phyloP scores from a whole-genome alignment of 1,284 basidiomycete genomes.

The Amylostereum chailletii region DNA sequence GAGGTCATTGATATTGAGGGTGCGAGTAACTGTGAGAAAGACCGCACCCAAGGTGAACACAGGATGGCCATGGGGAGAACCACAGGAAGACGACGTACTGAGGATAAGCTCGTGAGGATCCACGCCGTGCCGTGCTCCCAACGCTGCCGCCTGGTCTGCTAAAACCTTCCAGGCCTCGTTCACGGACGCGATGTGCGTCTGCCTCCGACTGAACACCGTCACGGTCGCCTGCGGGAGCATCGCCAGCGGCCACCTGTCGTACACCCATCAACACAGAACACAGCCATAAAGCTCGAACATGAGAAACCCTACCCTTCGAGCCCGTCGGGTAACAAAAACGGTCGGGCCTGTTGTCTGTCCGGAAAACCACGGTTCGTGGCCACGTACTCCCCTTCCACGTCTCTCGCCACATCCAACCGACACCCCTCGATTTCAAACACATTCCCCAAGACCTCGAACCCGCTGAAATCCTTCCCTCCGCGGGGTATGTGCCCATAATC shows the following conservation, averaged over 20 bases:
- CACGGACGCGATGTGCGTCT: neutral
- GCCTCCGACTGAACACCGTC: conserved; percentile 1
- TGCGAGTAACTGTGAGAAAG: conserved; percentile 4
- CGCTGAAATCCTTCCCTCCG: conserved; percentile 21
- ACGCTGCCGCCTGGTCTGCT: conserved; percentile 12
- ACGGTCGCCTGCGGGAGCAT: conserved; percentile 32
- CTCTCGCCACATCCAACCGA: conserved; percentile 21
- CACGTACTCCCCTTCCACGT: conserved; percentile 29
- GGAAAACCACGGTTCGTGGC: conserved; percentile 14
- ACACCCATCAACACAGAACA: neutral
- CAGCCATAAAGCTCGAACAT: neutral
- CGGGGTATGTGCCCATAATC: conserved; percentile 37
- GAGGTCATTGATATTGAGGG: conserved; percentile 5
- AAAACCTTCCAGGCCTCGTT: conserved; percentile 2
- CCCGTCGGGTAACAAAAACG: conserved; percentile 22
- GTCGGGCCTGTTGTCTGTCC: conserved; percentile 15
- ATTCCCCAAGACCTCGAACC: conserved; percentile 34
- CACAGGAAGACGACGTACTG: neutral
- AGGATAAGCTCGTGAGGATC: conserved; percentile 1
- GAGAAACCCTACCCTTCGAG: conserved; percentile 28
- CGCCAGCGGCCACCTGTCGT: conserved; percentile 35
- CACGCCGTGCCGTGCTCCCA: conserved; percentile 2
- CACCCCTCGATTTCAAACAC: conserved; percentile 28
- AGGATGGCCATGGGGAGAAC: neutral
- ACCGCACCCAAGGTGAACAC: neutral